Percentiles rank a stretch among this genome's conserved stretches.
Conservation (phyloP, 306 rosid genomes). For the Cucumis melo region DNA sequence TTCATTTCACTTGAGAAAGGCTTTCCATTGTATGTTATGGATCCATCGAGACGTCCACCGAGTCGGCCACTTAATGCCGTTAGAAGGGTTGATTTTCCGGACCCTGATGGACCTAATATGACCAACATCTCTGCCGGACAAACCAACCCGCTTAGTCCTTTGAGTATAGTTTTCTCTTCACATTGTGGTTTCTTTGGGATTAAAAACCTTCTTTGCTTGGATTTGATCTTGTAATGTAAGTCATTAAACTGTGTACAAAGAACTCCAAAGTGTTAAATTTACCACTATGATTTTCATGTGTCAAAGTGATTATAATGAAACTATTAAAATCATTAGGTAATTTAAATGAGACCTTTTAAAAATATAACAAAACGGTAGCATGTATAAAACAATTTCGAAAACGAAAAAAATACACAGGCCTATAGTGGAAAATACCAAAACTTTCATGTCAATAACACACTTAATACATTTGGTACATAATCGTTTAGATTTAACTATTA, state of each 20-base stretch:
- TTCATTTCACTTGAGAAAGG: slow-evolving; percentile 38
- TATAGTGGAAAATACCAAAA: no score
- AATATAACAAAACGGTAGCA: no score
- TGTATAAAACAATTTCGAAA: no score
- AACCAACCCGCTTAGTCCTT: slow-evolving; percentile 41
- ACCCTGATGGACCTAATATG: slow-evolving; percentile 81
- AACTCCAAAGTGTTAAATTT: background rate
- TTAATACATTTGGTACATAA: no score
- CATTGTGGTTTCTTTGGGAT: slow-evolving; percentile 4
- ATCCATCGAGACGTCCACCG: slow-evolving; percentile 26
- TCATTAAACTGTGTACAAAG: slow-evolving; percentile 36
- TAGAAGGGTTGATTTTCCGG: slow-evolving; percentile 73
- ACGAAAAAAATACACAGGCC: no score
- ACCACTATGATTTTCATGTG: background rate
- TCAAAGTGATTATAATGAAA: no score
- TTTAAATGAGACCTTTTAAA: no score
- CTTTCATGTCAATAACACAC: no score
- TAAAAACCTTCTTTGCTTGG: slow-evolving; percentile 8
- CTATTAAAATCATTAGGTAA: no score
- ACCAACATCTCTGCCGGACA: slow-evolving; percentile 58
- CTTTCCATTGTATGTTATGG: slow-evolving; percentile 28
- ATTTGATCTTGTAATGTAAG: slow-evolving; percentile 34
- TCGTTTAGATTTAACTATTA: no score
- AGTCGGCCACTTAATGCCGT: slow-evolving; percentile 58
- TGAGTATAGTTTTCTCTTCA: slow-evolving; percentile 37